Evolutionary conservation across 1,284 basidiomycete genomes (phyloP), one percentile per base, ranked within the genome.

Genomic region (Trichosporon ovoides): DNA sequence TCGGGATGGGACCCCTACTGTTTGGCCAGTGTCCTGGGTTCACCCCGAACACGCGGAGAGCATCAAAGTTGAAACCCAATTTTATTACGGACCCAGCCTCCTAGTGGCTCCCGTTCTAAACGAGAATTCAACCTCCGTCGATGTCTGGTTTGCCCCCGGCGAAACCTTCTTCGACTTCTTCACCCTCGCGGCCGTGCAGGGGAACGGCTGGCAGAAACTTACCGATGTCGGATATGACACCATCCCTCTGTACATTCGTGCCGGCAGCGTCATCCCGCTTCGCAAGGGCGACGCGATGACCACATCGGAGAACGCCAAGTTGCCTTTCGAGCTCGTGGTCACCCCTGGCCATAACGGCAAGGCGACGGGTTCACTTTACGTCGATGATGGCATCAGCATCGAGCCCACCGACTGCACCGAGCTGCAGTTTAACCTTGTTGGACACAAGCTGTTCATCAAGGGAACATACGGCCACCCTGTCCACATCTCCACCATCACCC

Each of bases 61-160:
- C 2, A 86, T 86, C 66, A 73, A 70, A 18, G 76, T 87, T 19
- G 85, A 88, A 65, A 76, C 78, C 22, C 88, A 90, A 70, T 90
- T 86, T 77, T 71, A 90, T 63, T 77, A 89, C 57, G 88, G 88
- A 14, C 64, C 80, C 12, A 82, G 84, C 62, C 80, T 90, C 38
- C 81, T 90, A 33, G 83, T 90, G 38, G 87, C 87, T 0, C 88
- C 88, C 1, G 88, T 89, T 0, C 71, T 88, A 36, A 77, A 77
- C 2, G 85, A 86, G 0, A 87, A 83, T 58, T 80, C 78, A n/a
- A 80, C 78, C 2, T 78, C 78, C 10, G 83, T 85, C n/a, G 67
- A 77, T 13, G 78, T 82, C 69, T 48, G 43, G 43, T 60, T 68
- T 58, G 68, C 70, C 56, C 73, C 72, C 2, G 83, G 83, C n/a